Base-by-base conservation (phyloP, 2,329 filamentous ascomycete species). In the Curvularia eragrostidis region DNA sequence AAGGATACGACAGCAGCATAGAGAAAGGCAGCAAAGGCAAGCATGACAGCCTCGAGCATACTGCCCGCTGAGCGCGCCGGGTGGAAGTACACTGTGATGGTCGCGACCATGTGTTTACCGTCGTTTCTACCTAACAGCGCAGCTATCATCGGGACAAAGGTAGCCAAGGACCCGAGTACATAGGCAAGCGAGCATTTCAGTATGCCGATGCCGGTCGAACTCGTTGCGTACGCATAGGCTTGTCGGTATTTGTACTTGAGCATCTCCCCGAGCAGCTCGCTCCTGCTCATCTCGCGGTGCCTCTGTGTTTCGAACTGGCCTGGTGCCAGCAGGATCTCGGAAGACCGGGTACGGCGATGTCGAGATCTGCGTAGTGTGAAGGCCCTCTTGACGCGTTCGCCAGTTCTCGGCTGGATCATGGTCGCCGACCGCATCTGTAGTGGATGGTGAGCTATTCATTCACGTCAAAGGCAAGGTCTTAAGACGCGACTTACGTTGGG, bases 31-130 rank as follows among this genome's bases (percentile, higher is more conserved):
- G 90, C 82, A 36, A 91, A 78, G 5, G 91, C 91, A 56, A 95
- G 87, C 32, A 93, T 78, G 10, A 89, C 85, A 3, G 93, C 93
- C 77, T 97, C 91, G 56, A 91, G 85, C 92, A 97, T 97, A 64
- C 91, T 95, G 0, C 94, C 94, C 24, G 89, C 86, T 18, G 91
- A 91, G 56, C 94, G 84, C 5, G 92, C 91, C 4, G 94, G 93
- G 75, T 97, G 93, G 70, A 97, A 98, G 72, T 97, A 98, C 10
- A 97, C 93, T 0, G 92, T 96, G 56, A 97, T 87, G 2, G 94
- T 97, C 30, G 93, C 93, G 50, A 97, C 92, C 71, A 97, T 89
- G 77, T 97, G 94, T 73, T 97, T 97, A 49, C 92, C 92, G 77
- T 97, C 93, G 71, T 93, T 90, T 62, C 89, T 84, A 10, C 94